Conservation (phyloP, 352 stramenopile genomes). For the Globisporangium canariense region DNA sequence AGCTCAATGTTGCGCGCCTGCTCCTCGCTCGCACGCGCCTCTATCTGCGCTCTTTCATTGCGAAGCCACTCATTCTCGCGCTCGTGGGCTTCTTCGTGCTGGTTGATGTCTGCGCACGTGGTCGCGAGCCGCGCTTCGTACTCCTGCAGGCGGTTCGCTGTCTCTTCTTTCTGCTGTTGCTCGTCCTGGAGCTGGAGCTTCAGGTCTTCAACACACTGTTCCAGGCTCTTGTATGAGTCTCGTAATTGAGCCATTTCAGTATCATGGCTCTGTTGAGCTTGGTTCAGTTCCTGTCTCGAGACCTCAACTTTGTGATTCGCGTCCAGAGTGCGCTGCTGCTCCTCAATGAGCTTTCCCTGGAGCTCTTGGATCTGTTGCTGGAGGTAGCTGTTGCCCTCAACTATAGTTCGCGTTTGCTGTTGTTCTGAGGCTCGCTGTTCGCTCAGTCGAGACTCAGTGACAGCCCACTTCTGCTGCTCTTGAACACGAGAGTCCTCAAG, state of each 20-base stretch:
- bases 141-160: constrained; percentile 59
- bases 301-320: constrained; percentile 17
- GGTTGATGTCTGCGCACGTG: constrained; percentile 65
- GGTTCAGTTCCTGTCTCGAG: constrained; percentile 17
- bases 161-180: constrained; percentile 59
- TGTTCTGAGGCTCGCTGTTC: constrained; percentile 23
- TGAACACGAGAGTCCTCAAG: constrained; percentile 18
- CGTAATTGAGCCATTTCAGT: constrained; percentile 19
- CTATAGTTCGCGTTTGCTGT: not conserved
- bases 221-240: constrained; percentile 21
- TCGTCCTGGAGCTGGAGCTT: constrained; percentile 37
- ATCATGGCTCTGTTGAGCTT: constrained; percentile 10
- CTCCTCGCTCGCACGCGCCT: constrained; percentile 43
- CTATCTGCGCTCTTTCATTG: constrained; percentile 27
- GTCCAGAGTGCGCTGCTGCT: constrained; percentile 14
- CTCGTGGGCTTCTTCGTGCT: constrained; percentile 65
- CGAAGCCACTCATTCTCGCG: constrained; percentile 47
- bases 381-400: constrained; percentile 27
- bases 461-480: constrained; percentile 32
- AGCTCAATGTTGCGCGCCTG: constrained; percentile 54
- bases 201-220: constrained; percentile 31
- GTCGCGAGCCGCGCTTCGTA: constrained; percentile 69
- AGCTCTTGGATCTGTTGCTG: constrained; percentile 30
- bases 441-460: constrained; percentile 23
- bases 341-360: constrained; percentile 23